Percentiles rank a stretch among this genome's conserved stretches.
Evolutionary conservation across 371 early-diverging fungal genomes (phyloP).

Genomic region (Mucor racemosus): DNA sequence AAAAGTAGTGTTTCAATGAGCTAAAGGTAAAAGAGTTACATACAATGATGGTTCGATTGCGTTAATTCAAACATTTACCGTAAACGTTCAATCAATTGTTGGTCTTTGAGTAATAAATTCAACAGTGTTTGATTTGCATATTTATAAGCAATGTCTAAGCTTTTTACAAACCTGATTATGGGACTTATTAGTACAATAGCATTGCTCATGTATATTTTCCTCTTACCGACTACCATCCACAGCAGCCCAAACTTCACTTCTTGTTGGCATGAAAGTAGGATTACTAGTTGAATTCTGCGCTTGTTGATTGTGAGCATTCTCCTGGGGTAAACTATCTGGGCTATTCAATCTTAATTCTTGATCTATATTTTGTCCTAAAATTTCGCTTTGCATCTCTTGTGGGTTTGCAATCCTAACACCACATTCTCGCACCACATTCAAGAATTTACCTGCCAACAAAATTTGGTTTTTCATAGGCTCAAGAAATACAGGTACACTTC

Average conservation of each 20-base stretch:
- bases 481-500: slow-evolving; percentile 76
- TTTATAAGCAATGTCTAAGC: slow-evolving; percentile 77
- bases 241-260: slow-evolving; percentile 58
- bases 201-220: background rate
- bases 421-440: slow-evolving; percentile 91
- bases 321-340: background rate
- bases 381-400: slow-evolving; percentile 43
- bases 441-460: slow-evolving; percentile 89
- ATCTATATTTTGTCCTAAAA: slow-evolving; percentile 14
- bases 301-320: background rate
- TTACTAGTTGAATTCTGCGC: background rate
- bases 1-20: slow-evolving; percentile 90
- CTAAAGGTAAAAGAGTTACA: slow-evolving; percentile 39
- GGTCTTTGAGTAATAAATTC: slow-evolving; percentile 69
- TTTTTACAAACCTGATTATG: slow-evolving; percentile 65
- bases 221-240: slow-evolving; percentile 67
- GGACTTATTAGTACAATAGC: background rate
- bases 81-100: slow-evolving; percentile 74
- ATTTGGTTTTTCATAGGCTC: slow-evolving; percentile 78
- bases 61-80: slow-evolving; percentile 44
- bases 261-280: slow-evolving; percentile 16
- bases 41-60: background rate
- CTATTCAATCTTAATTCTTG: slow-evolving; percentile 6
- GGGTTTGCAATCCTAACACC: slow-evolving; percentile 63
- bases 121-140: slow-evolving; percentile 78